phyloP scores from a whole-genome alignment of 352 stramenopile genomes.

The Pythium rishiriense region DNA sequence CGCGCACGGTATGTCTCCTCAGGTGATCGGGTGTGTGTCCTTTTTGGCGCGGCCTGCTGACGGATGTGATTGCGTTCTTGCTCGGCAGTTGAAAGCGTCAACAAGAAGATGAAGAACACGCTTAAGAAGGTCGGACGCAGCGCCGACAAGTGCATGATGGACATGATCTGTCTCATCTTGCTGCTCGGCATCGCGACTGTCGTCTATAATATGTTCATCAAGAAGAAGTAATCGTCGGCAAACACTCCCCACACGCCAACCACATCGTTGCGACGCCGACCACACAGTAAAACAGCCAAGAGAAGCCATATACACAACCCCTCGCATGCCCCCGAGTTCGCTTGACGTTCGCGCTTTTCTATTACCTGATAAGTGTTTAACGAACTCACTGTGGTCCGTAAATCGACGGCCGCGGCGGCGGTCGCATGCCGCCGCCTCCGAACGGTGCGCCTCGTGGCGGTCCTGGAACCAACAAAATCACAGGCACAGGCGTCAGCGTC shows the following conservation, averaged over 20 bases:
- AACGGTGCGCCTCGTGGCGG: constrained; percentile 49
- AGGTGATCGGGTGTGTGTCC: neutral
- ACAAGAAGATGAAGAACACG: constrained; percentile 87
- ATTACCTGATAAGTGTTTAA: neutral
- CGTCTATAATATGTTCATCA: constrained; percentile 90
- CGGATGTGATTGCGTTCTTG: neutral
- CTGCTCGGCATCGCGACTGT: constrained; percentile 82
- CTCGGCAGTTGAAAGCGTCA: constrained; percentile 83
- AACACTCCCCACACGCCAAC: neutral
- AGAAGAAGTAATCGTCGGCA: constrained; percentile 42
- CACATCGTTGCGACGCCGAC: neutral
- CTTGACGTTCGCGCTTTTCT: constrained; percentile 1
- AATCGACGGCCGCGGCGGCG: constrained; percentile 57
- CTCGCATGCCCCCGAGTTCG: too few relatives aligned
- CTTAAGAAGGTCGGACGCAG: constrained; percentile 69
- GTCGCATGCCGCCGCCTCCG: constrained; percentile 37
- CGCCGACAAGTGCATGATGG: constrained; percentile 88
- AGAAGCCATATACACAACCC: neutral
- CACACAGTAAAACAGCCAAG: neutral
- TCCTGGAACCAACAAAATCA: constrained; percentile 30
- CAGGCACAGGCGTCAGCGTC: neutral
- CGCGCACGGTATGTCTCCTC: constrained; percentile 49
- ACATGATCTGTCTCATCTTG: constrained; percentile 88
- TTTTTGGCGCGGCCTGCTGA: neutral
- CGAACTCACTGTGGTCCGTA: constrained; percentile 64